phyloP scores from a whole-genome alignment of 2,329 filamentous ascomycete genomes.

The Diaporthe vaccinii region DNA sequence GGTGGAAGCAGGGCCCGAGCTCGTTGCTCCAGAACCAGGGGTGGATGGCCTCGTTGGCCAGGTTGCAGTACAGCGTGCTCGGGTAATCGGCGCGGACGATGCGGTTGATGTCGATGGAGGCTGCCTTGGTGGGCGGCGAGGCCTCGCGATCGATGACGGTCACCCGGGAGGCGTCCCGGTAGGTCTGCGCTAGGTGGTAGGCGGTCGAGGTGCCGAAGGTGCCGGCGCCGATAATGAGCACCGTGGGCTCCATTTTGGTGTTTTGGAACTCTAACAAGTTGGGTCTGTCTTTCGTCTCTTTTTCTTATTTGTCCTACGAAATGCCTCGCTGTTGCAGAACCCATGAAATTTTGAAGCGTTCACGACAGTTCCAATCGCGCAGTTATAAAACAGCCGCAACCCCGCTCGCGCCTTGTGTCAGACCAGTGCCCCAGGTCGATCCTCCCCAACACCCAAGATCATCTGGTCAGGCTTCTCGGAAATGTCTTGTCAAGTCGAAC shows the following conservation, averaged over 20 bases:
- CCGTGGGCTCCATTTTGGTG: conserved; percentile 21
- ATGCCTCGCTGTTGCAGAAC: background rate
- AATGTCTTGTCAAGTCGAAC: conserved; percentile 27
- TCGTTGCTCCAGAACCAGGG: conserved; percentile 36
- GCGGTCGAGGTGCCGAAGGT: conserved; percentile 35
- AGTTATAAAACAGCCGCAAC: background rate
- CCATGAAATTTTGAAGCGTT: background rate
- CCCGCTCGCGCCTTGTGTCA: conserved; percentile 2
- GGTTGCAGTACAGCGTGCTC: conserved; percentile 34
- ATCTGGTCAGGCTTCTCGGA: conserved; percentile 17
- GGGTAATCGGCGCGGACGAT: conserved; percentile 36
- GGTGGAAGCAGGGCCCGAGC: conserved; percentile 35
- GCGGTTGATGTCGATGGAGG: conserved; percentile 35
- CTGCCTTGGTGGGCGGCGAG: conserved; percentile 23
- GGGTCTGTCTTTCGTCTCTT: background rate
- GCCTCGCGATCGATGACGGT: conserved; percentile 30
- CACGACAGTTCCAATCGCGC: background rate
- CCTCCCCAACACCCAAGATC: background rate
- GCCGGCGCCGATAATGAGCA: conserved; percentile 35
- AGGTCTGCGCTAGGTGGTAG: conserved; percentile 32
- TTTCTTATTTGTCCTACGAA: background rate
- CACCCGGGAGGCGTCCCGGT: conserved; percentile 11
- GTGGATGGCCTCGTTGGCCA: conserved; percentile 37
- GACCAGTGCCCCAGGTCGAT: conserved; percentile 19
- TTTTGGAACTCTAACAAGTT: conserved; percentile 21